Evolutionary conservation across 2,329 filamentous ascomycete genomes (phyloP), one percentile per base, ranked within the genome.

Genomic region (Exophiala oligosperma): DNA sequence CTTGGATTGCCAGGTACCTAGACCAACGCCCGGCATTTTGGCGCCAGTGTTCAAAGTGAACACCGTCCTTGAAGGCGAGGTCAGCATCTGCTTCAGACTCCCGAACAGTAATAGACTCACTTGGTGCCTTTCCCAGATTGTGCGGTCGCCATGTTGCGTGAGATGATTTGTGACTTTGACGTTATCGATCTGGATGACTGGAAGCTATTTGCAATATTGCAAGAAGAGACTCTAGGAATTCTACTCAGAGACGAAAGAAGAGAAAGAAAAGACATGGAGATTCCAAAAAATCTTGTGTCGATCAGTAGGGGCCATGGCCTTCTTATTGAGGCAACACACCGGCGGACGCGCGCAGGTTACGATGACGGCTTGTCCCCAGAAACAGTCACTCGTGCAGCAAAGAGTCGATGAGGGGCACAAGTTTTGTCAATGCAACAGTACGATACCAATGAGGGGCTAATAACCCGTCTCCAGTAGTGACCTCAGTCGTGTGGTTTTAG

Each of bases 1-100:
- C 68, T 81, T 72, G 49, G 89, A 90, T 70, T 91, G 88, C 89
- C 89, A 92, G 56, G 90, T 92, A 56, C 90, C 90, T 47, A 92
- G 81, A 61, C 89, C 89, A 64, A 92, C 74, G 66, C 86, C 86
- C 56, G 89, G 69, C 54, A 71, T 67, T 54, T 69, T 69, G 35
- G 68, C 69, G 43, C 74, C 74, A 17, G 72, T 75, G 64, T 75
- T 76, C 58, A 76, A 69, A 51, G 66, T 68, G 56, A 69, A 71
- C 57, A 66, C 60, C 41, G 62, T 67, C 57, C 61, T 65, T 24
- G 54, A 35, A 32, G 23, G 29, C 9, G 38, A 5, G 17, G 49
- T 59, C n/a, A 59, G 52, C 48, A 50, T 21, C 11, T 9, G 29
- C 26, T 14, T 26, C 8, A 44, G 7, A 28, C 9, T 35, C 3